Evolutionary conservation across 768 basidiomycete genomes (phyloP).

Genomic region (Mycena vulgaris): DNA sequence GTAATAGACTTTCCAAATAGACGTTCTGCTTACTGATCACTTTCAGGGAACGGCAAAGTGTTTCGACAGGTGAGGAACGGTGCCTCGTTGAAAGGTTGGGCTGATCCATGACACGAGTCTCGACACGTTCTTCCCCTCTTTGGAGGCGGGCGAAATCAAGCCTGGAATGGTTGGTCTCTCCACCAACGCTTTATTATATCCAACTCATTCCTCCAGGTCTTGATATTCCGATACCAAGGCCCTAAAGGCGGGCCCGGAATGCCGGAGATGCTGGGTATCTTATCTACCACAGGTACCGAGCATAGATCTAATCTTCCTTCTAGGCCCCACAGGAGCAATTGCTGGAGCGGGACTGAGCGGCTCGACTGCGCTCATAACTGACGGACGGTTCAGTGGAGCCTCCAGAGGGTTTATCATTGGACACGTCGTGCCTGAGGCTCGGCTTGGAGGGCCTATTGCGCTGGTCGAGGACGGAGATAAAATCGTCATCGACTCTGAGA

Average conservation of each 20-base stretch:
- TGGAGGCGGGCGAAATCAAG: slow-evolving; percentile 82
- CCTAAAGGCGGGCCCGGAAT: slow-evolving; percentile 43
- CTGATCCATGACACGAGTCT: slow-evolving; percentile 56
- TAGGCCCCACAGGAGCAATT: slow-evolving; percentile 87
- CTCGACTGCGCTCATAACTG: slow-evolving; percentile 87
- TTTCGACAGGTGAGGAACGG: slow-evolving; percentile 73
- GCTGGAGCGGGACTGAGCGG: slow-evolving; percentile 87
- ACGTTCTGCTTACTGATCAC: neutral
- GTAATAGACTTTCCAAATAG: slow-evolving; percentile 51
- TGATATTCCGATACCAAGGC: slow-evolving; percentile 86
- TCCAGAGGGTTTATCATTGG: slow-evolving; percentile 71
- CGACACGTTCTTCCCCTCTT: slow-evolving; percentile 79
- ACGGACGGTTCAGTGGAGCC: slow-evolving; percentile 92
- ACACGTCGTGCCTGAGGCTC: slow-evolving; percentile 74
- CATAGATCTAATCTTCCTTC: neutral
- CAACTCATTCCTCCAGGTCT: no score
- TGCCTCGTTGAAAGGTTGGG: neutral
- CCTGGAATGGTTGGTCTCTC: no score
- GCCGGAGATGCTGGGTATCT: slow-evolving; percentile 78
- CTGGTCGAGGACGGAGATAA: slow-evolving; percentile 88
- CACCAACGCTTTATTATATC: no score
- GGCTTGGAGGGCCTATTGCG: slow-evolving; percentile 89
- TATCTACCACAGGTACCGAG: neutral
- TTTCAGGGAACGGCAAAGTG: slow-evolving; percentile 80
- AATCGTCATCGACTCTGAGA: slow-evolving; percentile 81